A percentile compares a stretch with the other conserved stretches of the same genome.
Evolutionary conservation across 2,329 filamentous ascomycete species (phyloP).

Genomic region (Hymenoscyphus repandus): DNA sequence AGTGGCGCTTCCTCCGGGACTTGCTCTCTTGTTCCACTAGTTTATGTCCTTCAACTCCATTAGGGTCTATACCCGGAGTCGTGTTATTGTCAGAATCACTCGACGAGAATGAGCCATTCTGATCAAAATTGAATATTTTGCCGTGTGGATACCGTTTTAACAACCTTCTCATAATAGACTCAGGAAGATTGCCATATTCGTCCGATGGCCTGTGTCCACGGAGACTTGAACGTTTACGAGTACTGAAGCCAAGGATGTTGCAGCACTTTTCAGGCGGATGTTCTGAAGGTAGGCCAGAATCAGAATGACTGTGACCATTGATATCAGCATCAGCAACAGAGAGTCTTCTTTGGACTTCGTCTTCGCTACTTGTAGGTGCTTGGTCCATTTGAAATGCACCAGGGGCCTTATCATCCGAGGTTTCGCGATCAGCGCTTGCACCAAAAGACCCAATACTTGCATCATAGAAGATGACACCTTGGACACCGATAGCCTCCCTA

Average conservation of each 20-base stretch:
- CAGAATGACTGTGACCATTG: slow-evolving; percentile 1
- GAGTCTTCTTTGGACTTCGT: slow-evolving; percentile 17
- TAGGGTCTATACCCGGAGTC: slow-evolving; percentile 4
- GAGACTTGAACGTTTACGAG: slow-evolving; percentile 24
- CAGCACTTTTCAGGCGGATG: slow-evolving; percentile 19
- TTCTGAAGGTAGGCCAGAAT: slow-evolving; percentile 1
- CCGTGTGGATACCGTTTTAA: slow-evolving; percentile 30
- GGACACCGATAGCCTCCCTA: slow-evolving; percentile 28
- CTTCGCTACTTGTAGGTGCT: slow-evolving; percentile 23
- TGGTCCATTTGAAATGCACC: slow-evolving; percentile 20
- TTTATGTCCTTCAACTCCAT: slow-evolving; percentile 1
- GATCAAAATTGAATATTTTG: slow-evolving; percentile 30
- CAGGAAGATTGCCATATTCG: slow-evolving; percentile 21
- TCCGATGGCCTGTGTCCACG: slow-evolving; percentile 20
- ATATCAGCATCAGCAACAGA: slow-evolving; percentile 15
- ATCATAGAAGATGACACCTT: slow-evolving; percentile 29
- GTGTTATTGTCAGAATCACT: slow-evolving; percentile 23
- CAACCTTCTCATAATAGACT: slow-evolving; percentile 24
- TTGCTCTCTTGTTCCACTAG: slow-evolving; percentile 4
- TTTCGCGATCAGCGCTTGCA: slow-evolving; percentile 20
- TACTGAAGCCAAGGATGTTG: slow-evolving; percentile 29
- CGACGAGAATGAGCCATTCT: slow-evolving; percentile 24
- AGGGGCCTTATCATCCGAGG: slow-evolving; percentile 23
- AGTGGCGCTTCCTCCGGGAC: slow-evolving; percentile 16
- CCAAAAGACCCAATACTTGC: slow-evolving; percentile 28